Percentiles rank a stretch among this genome's conserved stretches.
Evolutionary conservation across 139 green algal species (phyloP).

Genomic region (Tetraselmis chui): DNA sequence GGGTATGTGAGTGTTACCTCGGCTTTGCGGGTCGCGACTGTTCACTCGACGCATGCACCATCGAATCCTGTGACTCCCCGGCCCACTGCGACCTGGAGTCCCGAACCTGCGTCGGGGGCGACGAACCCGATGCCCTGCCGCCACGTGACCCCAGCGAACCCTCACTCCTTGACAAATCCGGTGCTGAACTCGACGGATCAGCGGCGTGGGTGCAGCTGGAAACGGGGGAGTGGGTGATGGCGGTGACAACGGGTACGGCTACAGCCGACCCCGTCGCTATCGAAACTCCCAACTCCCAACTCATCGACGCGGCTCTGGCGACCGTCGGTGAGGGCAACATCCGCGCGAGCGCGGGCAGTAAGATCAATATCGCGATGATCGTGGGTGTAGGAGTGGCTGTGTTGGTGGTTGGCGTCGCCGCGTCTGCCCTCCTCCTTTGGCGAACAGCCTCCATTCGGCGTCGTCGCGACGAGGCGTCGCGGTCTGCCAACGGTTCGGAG

Average conservation of each 20-base stretch:
- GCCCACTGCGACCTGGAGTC: neutral
- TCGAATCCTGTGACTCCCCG: neutral
- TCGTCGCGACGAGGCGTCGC: neutral
- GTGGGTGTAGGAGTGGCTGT: neutral
- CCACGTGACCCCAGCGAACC: neutral
- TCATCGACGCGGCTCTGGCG: neutral
- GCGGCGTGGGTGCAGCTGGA: neutral
- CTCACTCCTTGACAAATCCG: neutral
- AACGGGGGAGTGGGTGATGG: neutral
- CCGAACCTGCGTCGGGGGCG: too few species aligned
- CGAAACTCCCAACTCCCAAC: neutral
- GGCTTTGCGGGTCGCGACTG: neutral
- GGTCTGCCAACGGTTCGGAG: neutral
- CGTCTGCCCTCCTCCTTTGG: neutral
- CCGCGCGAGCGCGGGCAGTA: neutral
- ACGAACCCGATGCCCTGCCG: too few species aligned
- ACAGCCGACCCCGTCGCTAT: neutral
- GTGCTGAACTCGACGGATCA: neutral
- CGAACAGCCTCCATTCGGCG: neutral
- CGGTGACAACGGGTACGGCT: neutral
- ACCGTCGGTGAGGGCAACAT: neutral
- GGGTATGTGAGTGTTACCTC: constrained; percentile 29
- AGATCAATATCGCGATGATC: neutral
- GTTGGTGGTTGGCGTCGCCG: neutral
- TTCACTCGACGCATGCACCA: neutral